Conservation (phyloP, 768 basidiomycete genomes). For the Pulveroboletus sp. region DNA sequence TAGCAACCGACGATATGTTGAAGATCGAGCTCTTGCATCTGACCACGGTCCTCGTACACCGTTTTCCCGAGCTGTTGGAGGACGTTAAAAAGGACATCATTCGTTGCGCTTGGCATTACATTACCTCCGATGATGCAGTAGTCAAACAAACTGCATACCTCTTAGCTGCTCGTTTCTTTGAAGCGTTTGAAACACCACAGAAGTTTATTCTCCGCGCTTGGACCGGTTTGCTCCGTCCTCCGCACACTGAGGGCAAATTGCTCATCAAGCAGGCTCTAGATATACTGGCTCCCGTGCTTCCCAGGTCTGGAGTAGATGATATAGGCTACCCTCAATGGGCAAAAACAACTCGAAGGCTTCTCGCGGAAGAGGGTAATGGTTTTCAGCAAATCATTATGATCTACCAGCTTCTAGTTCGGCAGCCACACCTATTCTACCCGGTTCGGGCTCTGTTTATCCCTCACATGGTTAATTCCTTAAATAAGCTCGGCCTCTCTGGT, state of each 20-base stretch:
- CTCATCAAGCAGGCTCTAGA: slow-evolving; percentile 83
- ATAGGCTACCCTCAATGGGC: slow-evolving; percentile 76
- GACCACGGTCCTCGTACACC: slow-evolving; percentile 82
- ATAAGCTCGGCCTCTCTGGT: slow-evolving; percentile 78
- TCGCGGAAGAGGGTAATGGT: slow-evolving; percentile 81
- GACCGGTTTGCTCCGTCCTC: slow-evolving; percentile 81
- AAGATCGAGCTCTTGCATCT: slow-evolving; percentile 88
- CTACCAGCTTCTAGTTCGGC: slow-evolving; percentile 89
- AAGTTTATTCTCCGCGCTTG: slow-evolving; percentile 91
- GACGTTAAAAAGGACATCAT: slow-evolving; percentile 89
- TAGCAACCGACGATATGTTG: slow-evolving; percentile 74
- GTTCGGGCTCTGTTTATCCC: slow-evolving; percentile 90
- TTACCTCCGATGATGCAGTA: slow-evolving; percentile 79
- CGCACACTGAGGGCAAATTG: slow-evolving; percentile 69
- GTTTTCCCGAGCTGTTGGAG: slow-evolving; percentile 73
- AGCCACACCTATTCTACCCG: slow-evolving; percentile 87
- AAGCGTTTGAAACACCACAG: slow-evolving; percentile 78
- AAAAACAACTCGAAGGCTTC: slow-evolving; percentile 71
- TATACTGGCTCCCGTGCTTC: slow-evolving; percentile 78
- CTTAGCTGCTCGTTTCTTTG: slow-evolving; percentile 87
- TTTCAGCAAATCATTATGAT: slow-evolving; percentile 69
- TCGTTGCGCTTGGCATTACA: slow-evolving; percentile 88
- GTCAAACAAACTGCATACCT: slow-evolving; percentile 93
- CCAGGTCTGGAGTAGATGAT: slow-evolving; percentile 54
- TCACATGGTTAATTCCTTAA: slow-evolving; percentile 86